Evolutionary conservation across 768 basidiomycete genomes (phyloP).

Genomic region (Amanita jacksonii): DNA sequence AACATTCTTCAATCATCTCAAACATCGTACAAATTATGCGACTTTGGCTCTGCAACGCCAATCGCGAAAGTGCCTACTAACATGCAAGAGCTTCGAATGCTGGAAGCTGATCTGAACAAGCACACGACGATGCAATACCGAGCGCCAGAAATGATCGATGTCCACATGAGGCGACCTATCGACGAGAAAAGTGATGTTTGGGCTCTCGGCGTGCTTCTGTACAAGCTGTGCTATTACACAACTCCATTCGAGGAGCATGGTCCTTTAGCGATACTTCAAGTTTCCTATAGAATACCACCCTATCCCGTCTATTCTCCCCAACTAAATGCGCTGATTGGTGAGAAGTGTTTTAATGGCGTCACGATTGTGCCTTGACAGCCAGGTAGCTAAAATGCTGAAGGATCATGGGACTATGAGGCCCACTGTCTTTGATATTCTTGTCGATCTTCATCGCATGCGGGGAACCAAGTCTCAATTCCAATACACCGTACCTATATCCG

Average conservation of each 20-base stretch:
- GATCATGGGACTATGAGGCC: constrained; percentile 87
- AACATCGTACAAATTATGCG: constrained; percentile 89
- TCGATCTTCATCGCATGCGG: constrained; percentile 75
- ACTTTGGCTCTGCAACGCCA: constrained; percentile 89
- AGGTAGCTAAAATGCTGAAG: constrained; percentile 79
- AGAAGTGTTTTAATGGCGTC: constrained; percentile 15
- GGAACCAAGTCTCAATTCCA: constrained; percentile 77
- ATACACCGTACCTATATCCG: constrained; percentile 48
- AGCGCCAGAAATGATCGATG: constrained; percentile 98
- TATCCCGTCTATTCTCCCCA: constrained; percentile 81
- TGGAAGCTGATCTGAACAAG: constrained; percentile 87
- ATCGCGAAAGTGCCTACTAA: constrained; percentile 68
- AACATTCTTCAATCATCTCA: constrained; percentile 88
- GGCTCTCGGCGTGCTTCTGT: constrained; percentile 93
- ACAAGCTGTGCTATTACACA: constrained; percentile 99
- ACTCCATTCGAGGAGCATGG: constrained; percentile 99
- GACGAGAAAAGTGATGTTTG: constrained; percentile 97
- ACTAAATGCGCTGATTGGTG: constrained; percentile 79
- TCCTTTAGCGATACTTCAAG: constrained; percentile 91
- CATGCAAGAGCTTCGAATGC: constrained; percentile 73
- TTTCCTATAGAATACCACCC: constrained; percentile 86
- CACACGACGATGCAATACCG: constrained; percentile 97
- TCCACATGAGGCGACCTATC: constrained; percentile 69
- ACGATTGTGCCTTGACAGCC: constrained; percentile 10
- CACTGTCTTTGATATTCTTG: constrained; percentile 77